Base-by-base conservation (phyloP, 495 filamentous ascomycete genomes). In the Neurospora sp. region DNA sequence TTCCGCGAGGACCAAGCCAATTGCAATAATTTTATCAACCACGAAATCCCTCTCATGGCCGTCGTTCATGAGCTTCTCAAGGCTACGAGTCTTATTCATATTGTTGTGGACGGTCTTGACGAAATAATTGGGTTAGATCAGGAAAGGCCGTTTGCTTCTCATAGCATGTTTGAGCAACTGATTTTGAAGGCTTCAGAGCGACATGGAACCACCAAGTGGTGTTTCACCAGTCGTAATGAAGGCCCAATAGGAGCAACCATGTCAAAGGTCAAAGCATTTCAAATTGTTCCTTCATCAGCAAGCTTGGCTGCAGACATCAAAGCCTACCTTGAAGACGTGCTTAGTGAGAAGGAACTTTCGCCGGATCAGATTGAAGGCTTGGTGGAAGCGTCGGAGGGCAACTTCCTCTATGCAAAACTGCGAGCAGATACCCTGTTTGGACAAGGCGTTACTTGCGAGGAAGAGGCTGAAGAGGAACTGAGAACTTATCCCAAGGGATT, bases 61-160 rank as follows among this genome's bases (percentile, higher is more conserved):
- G 77, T 79, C 14, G 42, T 82, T 0, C 72, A 78, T 31, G 71
- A 71, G 46, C 73, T 81, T 39, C 70, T 81, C 6, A 79, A 79
- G 37, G 72, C 71, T 23, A 62, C 72, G 20, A 44, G 71, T 35
- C 75, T 79, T 27, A 72, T 81, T 69, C 76, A 80, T 66, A 75
- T 83, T 39, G 74, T 82, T 4, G 74, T 81, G 39, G 80, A 83
- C 74, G 82, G 81, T 10, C 69, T 83, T 11, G 82, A 83, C 71
- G 80, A 83, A 70, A 79, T 78, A 70, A 69, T 69, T 0, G 44
- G n/a, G 18, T 4, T 48, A 4, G 44, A 48, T 6, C 44, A 48
- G 44, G 44, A 27, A 76, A 79, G 20, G 62, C 70, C 23, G 71
- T 71, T 12, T 42, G 77, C 23, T 46, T 20, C 6, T 10, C 44